Base-by-base conservation (phyloP, 495 filamentous ascomycete species). In the Chaetomium cochliodes region DNA sequence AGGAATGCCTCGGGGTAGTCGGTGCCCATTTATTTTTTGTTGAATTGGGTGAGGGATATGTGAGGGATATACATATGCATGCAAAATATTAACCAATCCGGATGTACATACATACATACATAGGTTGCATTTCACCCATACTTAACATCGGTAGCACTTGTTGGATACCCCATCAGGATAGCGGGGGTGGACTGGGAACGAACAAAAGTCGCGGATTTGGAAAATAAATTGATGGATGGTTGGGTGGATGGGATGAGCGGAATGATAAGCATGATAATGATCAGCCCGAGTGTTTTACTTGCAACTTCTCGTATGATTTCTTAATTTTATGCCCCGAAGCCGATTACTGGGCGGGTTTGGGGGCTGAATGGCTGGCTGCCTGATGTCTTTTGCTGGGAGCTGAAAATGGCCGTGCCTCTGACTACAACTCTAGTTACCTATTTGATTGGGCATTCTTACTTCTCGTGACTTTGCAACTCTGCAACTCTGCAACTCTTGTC, bases 1-100 rank as follows among this genome's bases (percentile, higher is more conserved):
- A 80, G 91, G 67, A 96, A 93, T 75, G 80, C 81, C 30, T 67
- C 82, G 61, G 81, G 80, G 23, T 89, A 75, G 82, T 11, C 18
- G 16, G 57, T 22, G 8, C 33, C 33, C 33, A 37, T 37, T 12
- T 37, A 7, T 37, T 37, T 37, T 37, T 37, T 11, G 25, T 13
- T n/a, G 25, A 33, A 50, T 49, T 2, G 11, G 56, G 41, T 50
- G 16, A 5, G 33, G 8, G 20, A 58, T 26, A 47, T 16, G n/a
- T n/a, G n/a, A n/a, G n/a, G n/a, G 6, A 30, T 6, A 26, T 13
- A n/a, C 33, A 37, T 12, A 37, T 37, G 33, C 33, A 33, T 33
- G 30, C 30, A 44, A 2, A 15, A 44, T 39, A 56, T 30, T 44
- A 8, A 15, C n/a, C 33, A 11, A 52, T 52, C 12, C 25, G 20